Conservation (phyloP, 495 filamentous ascomycete species). For the Penicillium silybi region DNA sequence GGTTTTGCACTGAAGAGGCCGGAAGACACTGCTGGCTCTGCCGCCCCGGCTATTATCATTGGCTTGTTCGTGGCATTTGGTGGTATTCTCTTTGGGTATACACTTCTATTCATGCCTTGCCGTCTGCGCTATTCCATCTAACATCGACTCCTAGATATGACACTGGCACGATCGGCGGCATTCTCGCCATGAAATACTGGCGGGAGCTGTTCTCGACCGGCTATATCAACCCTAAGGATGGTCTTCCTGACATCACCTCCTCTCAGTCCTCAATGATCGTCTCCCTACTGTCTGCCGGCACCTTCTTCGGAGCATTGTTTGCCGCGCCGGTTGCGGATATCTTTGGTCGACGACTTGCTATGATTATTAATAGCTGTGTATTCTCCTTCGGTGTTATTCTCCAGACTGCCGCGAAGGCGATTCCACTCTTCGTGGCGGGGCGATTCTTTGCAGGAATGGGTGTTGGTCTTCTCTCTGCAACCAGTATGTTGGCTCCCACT, state of each 20-base stretch:
- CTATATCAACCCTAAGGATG: constrained; percentile 50
- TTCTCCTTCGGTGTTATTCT: constrained; percentile 80
- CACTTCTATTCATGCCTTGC: constrained; percentile 20
- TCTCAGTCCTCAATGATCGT: constrained; percentile 63
- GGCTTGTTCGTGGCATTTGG: constrained; percentile 86
- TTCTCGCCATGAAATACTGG: constrained; percentile 78
- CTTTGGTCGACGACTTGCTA: constrained; percentile 67
- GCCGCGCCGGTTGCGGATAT: constrained; percentile 69
- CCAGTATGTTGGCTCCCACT: constrained; percentile 1
- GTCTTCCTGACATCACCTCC: constrained; percentile 52
- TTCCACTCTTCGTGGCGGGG: constrained; percentile 71
- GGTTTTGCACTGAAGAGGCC: constrained; percentile 40
- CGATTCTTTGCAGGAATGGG: constrained; percentile 79
- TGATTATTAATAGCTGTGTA: constrained; percentile 62
- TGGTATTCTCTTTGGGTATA: constrained; percentile 81
- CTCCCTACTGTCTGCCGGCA: constrained; percentile 84
- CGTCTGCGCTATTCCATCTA: background rate
- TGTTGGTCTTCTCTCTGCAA: constrained; percentile 69
- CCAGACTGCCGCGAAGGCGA: constrained; percentile 62
- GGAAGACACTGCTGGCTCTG: constrained; percentile 49
- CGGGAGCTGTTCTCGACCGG: constrained; percentile 66
- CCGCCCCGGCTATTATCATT: constrained; percentile 76
- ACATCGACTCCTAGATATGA: constrained; percentile 58
- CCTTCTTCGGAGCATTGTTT: constrained; percentile 76
- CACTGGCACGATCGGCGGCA: constrained; percentile 82